Evolutionary conservation across 306 rosid species (phyloP), one percentile per base, ranked within the genome.

Genomic region (Vigna radiata): DNA sequence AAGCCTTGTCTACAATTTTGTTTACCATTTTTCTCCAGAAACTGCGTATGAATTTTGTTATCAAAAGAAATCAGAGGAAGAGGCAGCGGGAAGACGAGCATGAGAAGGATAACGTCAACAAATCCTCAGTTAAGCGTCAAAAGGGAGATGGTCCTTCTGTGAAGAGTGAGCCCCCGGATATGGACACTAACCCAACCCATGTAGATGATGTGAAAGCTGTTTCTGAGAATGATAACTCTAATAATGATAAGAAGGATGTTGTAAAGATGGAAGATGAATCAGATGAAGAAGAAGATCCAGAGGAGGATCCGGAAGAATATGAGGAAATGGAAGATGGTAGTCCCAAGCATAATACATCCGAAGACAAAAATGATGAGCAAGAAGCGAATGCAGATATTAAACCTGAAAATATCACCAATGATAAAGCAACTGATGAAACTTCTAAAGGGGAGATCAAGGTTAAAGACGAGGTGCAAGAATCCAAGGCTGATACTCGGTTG

Each of bases 281-380:
- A 37, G 96, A 94, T 0, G 91, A 85, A 53, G 96, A 90, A 19
- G 96, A 91, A 70, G 94, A 93, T 52, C 89, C 87, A 10, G 96
- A 90, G 80, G 97, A 93, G 80, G 98, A 94, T 79, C 96, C 95
- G 11, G 99, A 95, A 87, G 97, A 91, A 76, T 79, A 82, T 11
- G 96, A 86, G 75, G 96, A 91, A 85, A 87, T 86, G 88, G 97
- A 86, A 56, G 88, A 86, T 79, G 84, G 46, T 31, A 77, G 87
- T 85, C 87, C 86, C 61, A 88, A 44, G 23, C 79, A 52, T 17
- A 86, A 90, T 66, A 71, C 88, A 59, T 65, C 88, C 27, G 53
- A 70, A 16, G 91, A 80, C 60, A 87, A 81, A 61, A 78, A 83
- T 49, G 88, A 65, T 55, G 87, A 82, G 73, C 84, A 70, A 29